These are phyloP conservation scores for Agroathelia rolfsii DNA, from an alignment of 1,284 basidiomycete species.

Conservation along the genomic window DNA sequence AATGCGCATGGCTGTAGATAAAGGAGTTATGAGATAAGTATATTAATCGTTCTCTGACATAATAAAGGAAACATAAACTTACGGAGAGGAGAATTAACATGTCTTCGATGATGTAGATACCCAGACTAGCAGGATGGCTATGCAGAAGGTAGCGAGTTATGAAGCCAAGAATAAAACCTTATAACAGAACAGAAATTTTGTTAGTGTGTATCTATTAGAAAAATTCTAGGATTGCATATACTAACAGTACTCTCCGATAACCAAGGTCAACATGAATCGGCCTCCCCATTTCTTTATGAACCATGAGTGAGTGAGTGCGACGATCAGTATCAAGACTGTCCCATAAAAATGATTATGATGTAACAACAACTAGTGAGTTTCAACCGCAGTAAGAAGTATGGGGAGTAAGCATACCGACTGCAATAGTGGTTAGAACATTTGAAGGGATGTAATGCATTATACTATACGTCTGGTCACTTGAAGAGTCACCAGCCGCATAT, in stretches of 20 bases:
- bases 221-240: constrained; percentile 4
- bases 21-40: no score
- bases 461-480: constrained; percentile 28
- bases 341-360: no score
- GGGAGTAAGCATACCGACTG: constrained; percentile 37
- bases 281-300: constrained; percentile 40
- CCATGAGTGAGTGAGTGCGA: constrained; percentile 41
- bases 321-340: constrained; percentile 41
- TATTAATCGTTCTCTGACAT: no score
- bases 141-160: constrained; percentile 40
- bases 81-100: constrained; percentile 59
- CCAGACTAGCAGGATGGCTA: constrained; percentile 31
- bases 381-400: constrained; percentile 2
- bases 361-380: constrained; percentile 1
- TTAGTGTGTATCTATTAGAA: not conserved
- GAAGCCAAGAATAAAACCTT: constrained; percentile 44
- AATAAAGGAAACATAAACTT: no score
- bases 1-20: constrained; percentile 42
- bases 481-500: no score
- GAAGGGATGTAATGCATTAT: constrained; percentile 52
- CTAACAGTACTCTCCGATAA: constrained; percentile 54
- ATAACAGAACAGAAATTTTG: constrained; percentile 4
- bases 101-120: constrained; percentile 50
- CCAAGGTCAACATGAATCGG: constrained; percentile 54
- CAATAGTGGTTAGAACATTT: constrained; percentile 44